These are phyloP conservation scores for Hondaea fermentalgiana DNA, from an alignment of 108 stramenopile genomes.

Conservation along the genomic window DNA sequence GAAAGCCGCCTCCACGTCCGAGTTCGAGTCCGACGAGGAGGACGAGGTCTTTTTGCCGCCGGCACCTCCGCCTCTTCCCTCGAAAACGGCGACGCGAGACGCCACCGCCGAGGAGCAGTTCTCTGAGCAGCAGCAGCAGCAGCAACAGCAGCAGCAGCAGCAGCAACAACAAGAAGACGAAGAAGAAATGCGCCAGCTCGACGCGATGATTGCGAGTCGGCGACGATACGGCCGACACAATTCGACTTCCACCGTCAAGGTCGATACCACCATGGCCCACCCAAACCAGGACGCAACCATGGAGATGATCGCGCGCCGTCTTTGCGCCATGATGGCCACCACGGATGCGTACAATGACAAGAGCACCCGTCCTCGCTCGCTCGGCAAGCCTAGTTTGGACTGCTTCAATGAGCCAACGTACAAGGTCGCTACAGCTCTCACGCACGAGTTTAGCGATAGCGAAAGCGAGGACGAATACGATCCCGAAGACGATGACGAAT, in stretches of 20 bases:
- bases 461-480: background rate
- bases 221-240: conserved; percentile 42
- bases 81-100: background rate
- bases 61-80: background rate
- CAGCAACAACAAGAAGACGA: background rate
- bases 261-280: conserved; percentile 71
- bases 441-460: conserved; percentile 46
- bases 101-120: too few species aligned
- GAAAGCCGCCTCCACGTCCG: background rate
- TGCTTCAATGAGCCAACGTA: background rate
- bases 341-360: conserved; percentile 67
- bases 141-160: too few species aligned
- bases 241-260: conserved; percentile 78
- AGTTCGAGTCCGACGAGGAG: background rate
- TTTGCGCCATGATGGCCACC: background rate
- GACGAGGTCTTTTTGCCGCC: background rate
- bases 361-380: conserved; percentile 75
- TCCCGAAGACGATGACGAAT: background rate
- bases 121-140: too few species aligned
- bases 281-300: conserved; percentile 92
- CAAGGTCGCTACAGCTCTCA: conserved; percentile 37
- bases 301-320: conserved; percentile 27
- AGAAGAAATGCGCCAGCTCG: background rate
- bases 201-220: background rate
- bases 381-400: conserved; percentile 24